Base-by-base conservation (phyloP, 805 yeast species). In the Myxozyma monticola region DNA sequence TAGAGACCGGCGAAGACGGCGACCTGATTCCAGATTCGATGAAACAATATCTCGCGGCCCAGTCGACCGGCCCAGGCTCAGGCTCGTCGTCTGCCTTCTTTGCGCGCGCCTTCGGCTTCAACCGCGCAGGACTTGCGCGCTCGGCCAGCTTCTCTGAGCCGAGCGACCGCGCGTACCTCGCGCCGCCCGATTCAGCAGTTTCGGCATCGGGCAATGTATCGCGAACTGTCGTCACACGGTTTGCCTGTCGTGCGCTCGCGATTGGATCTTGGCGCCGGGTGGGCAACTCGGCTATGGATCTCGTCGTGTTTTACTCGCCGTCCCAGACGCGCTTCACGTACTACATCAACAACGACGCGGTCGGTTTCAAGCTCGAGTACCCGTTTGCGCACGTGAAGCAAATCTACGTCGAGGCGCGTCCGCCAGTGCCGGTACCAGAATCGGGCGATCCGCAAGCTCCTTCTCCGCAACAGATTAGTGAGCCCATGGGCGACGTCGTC, bases 251-350 rank as follows among this genome's bases (percentile, higher is more conserved):
- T 3, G 37, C 59, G 28, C 51, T 55, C 10, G 29, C 45, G n/a
- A 55, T 55, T 17, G 59, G 59, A 9, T 37, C 54, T 2, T 55
- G 59, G 59, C 37, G 58, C n/a, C 50, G 59, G 2, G 37, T 55
- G 3, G 52, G 41, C n/a, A 35, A 45, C n/a, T 34, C 40, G 10
- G 43, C 49, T 4, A 53, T 45, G 51, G 59, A 55, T 22, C 46
- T 55, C 2, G 51, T 53, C 12, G 48, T 53, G 21, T 55, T 46
- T 31, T 55, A 42, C 31, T 38, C 45, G 10, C 54, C 58, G 14
- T 17, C 45, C 8, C 48, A 45, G 30, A 18, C 29, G 2, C 26
- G 51, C 26, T 48, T 55, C 21, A 53, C 51, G 26, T 55, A 55
- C 35, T 55, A 50, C 36, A 48, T 55, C 42, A 55, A 54, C 37